Evolutionary conservation across 208 protist genomes (phyloP), one percentile per base, ranked within the genome.

Genomic region (Trypanosoma scelopori): DNA sequence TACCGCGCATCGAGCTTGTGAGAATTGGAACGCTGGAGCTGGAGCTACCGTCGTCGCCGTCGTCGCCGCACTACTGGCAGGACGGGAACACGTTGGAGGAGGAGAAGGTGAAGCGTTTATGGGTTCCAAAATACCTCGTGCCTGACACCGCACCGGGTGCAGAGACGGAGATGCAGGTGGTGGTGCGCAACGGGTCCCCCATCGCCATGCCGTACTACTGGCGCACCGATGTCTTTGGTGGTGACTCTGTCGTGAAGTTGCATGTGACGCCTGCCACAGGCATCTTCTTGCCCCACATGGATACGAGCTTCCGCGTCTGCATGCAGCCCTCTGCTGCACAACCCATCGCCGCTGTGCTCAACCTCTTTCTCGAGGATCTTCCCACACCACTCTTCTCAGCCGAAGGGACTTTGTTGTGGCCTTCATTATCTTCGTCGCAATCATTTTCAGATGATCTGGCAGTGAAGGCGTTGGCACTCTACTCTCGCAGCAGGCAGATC

Each of bases 361-460:
- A 83, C 60, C 78, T 95, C 20, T 95, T 92, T 69, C 60, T 95
- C 3, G 75, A 84, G 30, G 85, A 72, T 4, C 78, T 95, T 68
- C 89, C 86, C 22, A 59, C 78, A 55, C 70, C 77, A 22, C 16
- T 37, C 5, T 9, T 37, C 3, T 37, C 32, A 37, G 9, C 32
- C 32, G 32, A 37, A 9, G 32, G 9, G 32, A 37, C 32, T 37
- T 9, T 37, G 32, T 37, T 37, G 3, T 37, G 3, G 3, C 9
- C 32, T 37, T 37, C 49, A 75, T 65, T 37, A 45, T 20, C 30
- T 28, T 46, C 32, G 5, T 35, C 32, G 1, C 12, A 16, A 9
- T 37, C 9, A 37, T 9, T 37, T 11, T 9, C 32, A 37, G 9
- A 37, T 37, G 32, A 37, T 23, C 3, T 52, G 20, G 9, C 1